These are phyloP conservation scores for Chlorella ohadii DNA, from an alignment of 139 green algal genomes.

Conservation along the genomic window DNA sequence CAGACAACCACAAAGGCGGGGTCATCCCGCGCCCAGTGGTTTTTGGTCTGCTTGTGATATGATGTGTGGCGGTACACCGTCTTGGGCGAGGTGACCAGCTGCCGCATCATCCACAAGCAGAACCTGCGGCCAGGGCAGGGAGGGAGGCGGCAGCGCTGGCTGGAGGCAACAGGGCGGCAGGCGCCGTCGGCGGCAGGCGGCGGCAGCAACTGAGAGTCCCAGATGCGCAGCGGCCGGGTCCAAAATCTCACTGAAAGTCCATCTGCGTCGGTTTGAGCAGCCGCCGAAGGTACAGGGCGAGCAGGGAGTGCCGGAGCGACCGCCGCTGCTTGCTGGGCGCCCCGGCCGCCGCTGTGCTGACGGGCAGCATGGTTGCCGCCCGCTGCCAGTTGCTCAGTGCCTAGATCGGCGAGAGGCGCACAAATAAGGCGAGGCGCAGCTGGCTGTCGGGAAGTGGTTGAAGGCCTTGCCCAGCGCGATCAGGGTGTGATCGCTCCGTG, in stretches of 20 bases:
- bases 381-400: no score
- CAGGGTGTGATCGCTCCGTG: no score
- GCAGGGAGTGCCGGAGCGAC: constrained; percentile 15
- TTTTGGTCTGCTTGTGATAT: constrained; percentile 99
- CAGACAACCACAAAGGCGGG: constrained; percentile 94
- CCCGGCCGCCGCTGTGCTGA: not conserved
- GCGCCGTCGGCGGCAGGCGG: not conserved
- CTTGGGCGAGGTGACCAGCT: constrained; percentile 92
- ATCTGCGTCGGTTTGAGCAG: constrained; percentile 84
- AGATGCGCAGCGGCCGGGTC: not conserved
- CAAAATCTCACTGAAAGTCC: constrained; percentile 94
- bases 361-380: constrained; percentile 4
- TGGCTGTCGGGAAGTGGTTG: no score
- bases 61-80: constrained; percentile 96
- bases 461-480: no score
- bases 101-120: constrained; percentile 96
- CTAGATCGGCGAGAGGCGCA: no score
- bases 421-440: no score
- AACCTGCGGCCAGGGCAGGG: constrained; percentile 70
- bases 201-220: no score
- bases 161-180: not conserved
- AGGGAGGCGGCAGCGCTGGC: not conserved
- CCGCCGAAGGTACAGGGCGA: constrained; percentile 74
- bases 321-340: not conserved
- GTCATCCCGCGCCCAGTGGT: constrained; percentile 97